Evolutionary conservation across 164 flowering plant species (phyloP).

Genomic region (Magnolia kwangsiensis): DNA sequence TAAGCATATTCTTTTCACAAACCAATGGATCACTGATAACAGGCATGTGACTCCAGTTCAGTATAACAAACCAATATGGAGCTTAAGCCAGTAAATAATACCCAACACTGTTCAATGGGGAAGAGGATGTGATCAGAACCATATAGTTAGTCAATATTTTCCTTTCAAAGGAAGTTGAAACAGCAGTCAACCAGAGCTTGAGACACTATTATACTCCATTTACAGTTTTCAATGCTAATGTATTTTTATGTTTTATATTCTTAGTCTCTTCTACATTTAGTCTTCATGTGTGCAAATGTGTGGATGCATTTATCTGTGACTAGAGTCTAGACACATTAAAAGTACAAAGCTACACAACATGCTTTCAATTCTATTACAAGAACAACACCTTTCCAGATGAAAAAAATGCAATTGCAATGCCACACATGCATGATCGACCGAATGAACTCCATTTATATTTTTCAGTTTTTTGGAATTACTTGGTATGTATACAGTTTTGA

Average conservation of each 20-base stretch:
- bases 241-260: neutral
- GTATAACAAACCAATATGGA: neutral
- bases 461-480: no score
- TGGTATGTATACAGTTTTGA: no score
- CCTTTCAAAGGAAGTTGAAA: neutral
- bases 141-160: neutral
- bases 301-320: neutral
- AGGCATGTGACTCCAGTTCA: neutral
- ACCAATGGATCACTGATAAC: no score
- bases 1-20: neutral
- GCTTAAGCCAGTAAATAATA: neutral
- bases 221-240: neutral
- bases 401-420: neutral
- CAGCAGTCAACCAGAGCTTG: neutral
- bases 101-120: neutral
- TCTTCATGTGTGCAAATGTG: neutral
- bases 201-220: neutral
- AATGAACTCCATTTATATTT: no score
- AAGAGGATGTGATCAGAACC: neutral
- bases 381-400: neutral
- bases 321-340: neutral
- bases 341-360: no score
- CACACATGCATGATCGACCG: neutral
- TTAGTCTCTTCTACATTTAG: neutral
- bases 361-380: neutral